Evolutionary conservation across 1,284 basidiomycete genomes (phyloP).

Genomic region (Papiliotrema terrestris): DNA sequence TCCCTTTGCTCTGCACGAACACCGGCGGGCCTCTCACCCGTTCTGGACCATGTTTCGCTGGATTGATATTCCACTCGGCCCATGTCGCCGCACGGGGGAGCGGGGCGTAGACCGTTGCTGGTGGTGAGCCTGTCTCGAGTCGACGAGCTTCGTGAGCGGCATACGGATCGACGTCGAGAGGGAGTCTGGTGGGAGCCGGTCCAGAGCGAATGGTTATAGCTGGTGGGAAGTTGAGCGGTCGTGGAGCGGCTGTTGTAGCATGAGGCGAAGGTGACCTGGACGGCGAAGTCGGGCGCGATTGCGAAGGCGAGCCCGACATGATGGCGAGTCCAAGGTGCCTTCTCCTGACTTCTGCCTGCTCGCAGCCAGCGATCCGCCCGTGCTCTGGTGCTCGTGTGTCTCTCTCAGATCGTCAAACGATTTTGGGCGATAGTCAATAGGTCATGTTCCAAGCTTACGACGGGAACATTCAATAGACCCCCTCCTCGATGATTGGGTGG

Average conservation of each 20-base stretch:
- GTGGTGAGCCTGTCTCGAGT: neutral
- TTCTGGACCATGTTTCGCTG: slow-evolving; percentile 33
- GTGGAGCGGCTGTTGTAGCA: neutral
- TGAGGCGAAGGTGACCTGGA: neutral
- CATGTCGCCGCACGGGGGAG: slow-evolving; percentile 14
- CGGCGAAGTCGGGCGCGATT: no score
- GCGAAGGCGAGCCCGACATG: no score
- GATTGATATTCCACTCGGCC: slow-evolving; percentile 43
- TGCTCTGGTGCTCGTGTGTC: no score
- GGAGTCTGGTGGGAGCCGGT: slow-evolving; percentile 3
- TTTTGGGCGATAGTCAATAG: no score
- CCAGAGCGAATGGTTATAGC: slow-evolving; percentile 29
- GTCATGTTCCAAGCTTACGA: no score
- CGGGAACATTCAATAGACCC: no score
- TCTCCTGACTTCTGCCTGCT: no score
- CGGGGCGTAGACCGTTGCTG: neutral
- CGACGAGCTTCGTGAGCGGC: neutral
- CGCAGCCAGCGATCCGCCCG: no score
- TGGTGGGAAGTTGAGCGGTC: slow-evolving; percentile 18
- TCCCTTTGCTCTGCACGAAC: slow-evolving; percentile 25
- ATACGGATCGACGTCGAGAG: neutral
- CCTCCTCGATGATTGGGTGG: neutral
- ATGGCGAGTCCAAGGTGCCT: no score
- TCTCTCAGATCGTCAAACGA: no score
- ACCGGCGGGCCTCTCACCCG: slow-evolving; percentile 24